Evolutionary conservation across 2,329 filamentous ascomycete species (phyloP), one percentile per base, ranked within the genome.

Genomic region (Graphiopsis chlorocephala): DNA sequence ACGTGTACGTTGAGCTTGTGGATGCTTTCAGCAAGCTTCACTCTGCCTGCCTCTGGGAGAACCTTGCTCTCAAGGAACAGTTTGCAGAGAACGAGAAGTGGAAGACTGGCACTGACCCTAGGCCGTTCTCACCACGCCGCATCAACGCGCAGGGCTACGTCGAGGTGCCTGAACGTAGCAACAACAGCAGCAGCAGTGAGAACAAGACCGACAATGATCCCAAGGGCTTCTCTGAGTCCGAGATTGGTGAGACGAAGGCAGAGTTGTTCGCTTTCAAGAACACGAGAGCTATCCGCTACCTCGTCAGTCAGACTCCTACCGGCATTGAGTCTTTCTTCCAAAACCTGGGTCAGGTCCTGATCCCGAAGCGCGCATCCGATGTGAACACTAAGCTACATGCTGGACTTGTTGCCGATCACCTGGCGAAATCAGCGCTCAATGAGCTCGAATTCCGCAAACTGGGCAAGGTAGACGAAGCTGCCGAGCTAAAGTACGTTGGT

Each of bases 301-400:
- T 98, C 12, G 83, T 98, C 14, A 89, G 90, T 71, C 89, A 91
- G 35, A 85, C 96, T 70, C 88, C 93, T 25, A 88, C 88, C 10
- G 89, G 89, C 3, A 90, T 93, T n/a, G 90, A 92, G 20, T 89
- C 90, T 0, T 90, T 98, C 70, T 90, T 97, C 74, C 92, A 96
- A 72, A 89, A 88, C 1, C 81, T 98, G 50, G 94, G 94, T 14
- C 95, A 92, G 76, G 86, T 90, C 17, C 81, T 98, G 25, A 83
- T 96, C 4, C 87, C 88, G 50, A 90, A 92, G 65, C 87, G 93
- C 58, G 67, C 33, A 14, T 83, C 86, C 29, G 93, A 97, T 70
- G 72, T 80, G 2, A 85, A 85, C 63, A 80, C 83, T 68, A 86
- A 84, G 72, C 86, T 89, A 72, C 88, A 87, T 75, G 85, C 85